A percentile compares a stretch with the other conserved stretches of the same genome.
Conservation (phyloP, 768 basidiomycete species). For the Rhodocollybia butyracea region DNA sequence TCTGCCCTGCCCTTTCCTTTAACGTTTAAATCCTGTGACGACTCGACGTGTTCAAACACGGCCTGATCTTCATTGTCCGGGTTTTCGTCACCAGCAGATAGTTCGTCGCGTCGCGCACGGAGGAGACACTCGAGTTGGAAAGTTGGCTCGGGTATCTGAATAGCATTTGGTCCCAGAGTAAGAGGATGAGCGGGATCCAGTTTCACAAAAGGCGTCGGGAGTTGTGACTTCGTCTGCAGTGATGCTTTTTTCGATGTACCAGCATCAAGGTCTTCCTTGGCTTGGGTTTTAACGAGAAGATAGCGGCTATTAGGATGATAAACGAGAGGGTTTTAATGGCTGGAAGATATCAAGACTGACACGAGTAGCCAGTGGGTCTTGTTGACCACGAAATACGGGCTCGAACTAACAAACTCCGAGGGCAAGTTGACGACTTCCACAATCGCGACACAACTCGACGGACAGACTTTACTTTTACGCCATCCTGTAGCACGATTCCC, state of each 20-base stretch:
- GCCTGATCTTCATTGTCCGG: constrained; percentile 48
- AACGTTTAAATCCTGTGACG: background rate
- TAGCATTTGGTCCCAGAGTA: constrained; percentile 29
- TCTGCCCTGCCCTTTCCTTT: constrained; percentile 13
- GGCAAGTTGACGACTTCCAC: constrained; percentile 68
- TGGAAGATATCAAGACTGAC: constrained; percentile 28
- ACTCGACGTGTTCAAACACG: constrained; percentile 34
- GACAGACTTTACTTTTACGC: constrained; percentile 47
- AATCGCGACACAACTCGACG: constrained; percentile 52
- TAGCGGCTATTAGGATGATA: constrained; percentile 44
- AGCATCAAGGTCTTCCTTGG: background rate
- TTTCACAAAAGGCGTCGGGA: constrained; percentile 35
- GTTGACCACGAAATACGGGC: constrained; percentile 56
- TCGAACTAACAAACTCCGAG: constrained; percentile 45
- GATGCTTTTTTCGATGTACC: background rate
- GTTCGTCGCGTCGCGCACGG: constrained; percentile 33
- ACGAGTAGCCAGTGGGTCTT: constrained; percentile 72
- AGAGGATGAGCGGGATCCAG: constrained; percentile 48
- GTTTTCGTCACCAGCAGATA: constrained; percentile 37
- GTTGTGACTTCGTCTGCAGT: constrained; percentile 12
- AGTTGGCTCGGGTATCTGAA: constrained; percentile 57
- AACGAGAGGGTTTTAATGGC: background rate
- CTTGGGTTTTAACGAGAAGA: constrained; percentile 46
- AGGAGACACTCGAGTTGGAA: constrained; percentile 51
- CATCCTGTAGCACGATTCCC: constrained; percentile 32